A percentile compares a stretch with the other conserved stretches of the same genome.
Evolutionary conservation across 2,329 filamentous ascomycete genomes (phyloP).

Genomic region (Fusarium bulbicola): DNA sequence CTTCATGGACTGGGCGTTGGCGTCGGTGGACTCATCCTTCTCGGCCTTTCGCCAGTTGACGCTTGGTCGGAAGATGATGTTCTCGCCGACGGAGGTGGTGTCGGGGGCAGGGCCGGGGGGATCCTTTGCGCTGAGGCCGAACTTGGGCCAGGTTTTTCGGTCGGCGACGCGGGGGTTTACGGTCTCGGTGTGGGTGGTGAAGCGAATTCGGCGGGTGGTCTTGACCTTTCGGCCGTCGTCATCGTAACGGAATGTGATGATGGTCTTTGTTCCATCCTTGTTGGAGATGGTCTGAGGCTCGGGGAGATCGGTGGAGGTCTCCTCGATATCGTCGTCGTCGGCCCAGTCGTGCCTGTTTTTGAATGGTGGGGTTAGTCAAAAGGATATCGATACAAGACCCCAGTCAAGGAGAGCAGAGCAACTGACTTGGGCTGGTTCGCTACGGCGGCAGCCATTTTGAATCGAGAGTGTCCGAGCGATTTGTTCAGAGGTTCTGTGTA

Average conservation of each 20-base stretch:
- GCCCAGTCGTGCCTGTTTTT: slow-evolving; percentile 81
- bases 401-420: slow-evolving; percentile 22
- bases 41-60: slow-evolving; percentile 93
- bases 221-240: slow-evolving; percentile 96
- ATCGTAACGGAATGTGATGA: slow-evolving; percentile 88
- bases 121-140: slow-evolving; percentile 90
- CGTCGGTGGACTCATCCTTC: slow-evolving; percentile 79
- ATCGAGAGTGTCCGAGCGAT: slow-evolving; percentile 29
- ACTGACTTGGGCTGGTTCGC: slow-evolving; percentile 54
- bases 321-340: slow-evolving; percentile 91
- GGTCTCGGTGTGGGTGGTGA: slow-evolving; percentile 88
- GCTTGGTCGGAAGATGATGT: slow-evolving; percentile 95
- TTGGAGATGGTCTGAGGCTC: slow-evolving; percentile 90
- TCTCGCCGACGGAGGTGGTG: slow-evolving; percentile 94
- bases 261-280: slow-evolving; percentile 98
- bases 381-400: slow-evolving; percentile 30
- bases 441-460: slow-evolving; percentile 52
- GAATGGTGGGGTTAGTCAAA: slow-evolving; percentile 51
- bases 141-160: slow-evolving; percentile 92
- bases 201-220: slow-evolving; percentile 94
- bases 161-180: slow-evolving; percentile 98
- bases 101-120: slow-evolving; percentile 82
- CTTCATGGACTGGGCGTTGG: slow-evolving; percentile 78
- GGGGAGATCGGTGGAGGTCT: slow-evolving; percentile 75
- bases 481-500: slow-evolving; percentile 17